phyloP scores from a whole-genome alignment of 345 rosid species.

The Eutrema japonicum region DNA sequence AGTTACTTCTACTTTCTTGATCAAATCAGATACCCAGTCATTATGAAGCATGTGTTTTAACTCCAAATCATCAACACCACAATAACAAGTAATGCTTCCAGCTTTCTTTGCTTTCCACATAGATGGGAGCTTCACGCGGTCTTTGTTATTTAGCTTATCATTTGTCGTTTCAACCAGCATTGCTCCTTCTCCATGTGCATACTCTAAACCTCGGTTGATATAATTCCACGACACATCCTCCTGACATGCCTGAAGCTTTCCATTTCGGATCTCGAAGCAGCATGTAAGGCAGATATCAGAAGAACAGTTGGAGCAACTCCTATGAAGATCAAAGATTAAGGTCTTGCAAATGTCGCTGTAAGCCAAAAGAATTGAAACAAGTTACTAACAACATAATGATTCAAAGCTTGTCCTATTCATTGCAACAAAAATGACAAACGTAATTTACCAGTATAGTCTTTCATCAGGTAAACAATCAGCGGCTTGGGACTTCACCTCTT shows the following conservation, averaged over 20 bases:
- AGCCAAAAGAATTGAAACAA: background rate
- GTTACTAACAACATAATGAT: slow-evolving; percentile 1
- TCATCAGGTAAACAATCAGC: no score
- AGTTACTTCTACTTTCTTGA: no score
- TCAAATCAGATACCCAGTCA: no score
- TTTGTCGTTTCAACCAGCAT: background rate
- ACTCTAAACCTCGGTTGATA: slow-evolving; percentile 33
- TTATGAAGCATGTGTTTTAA: no score
- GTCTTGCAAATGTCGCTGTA: no score
- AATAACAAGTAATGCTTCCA: no score
- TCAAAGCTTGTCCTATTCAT: background rate
- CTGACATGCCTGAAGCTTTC: slow-evolving; percentile 47
- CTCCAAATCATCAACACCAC: no score
- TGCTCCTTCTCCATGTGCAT: slow-evolving; percentile 51
- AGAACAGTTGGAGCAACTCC: no score
- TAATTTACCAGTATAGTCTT: no score
- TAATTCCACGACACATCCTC: slow-evolving; percentile 42
- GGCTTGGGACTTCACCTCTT: no score
- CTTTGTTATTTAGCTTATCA: slow-evolving; percentile 21
- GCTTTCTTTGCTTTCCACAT: slow-evolving; percentile 58
- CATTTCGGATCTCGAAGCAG: slow-evolving; percentile 60
- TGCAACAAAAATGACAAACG: background rate
- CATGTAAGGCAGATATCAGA: slow-evolving; percentile 62
- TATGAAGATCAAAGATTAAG: no score
- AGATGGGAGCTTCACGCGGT: slow-evolving; percentile 6